Evolutionary conservation across 1,139 yeast species (phyloP), one percentile per base, ranked within the genome.

Genomic region (Geotrichum aggregatum): DNA sequence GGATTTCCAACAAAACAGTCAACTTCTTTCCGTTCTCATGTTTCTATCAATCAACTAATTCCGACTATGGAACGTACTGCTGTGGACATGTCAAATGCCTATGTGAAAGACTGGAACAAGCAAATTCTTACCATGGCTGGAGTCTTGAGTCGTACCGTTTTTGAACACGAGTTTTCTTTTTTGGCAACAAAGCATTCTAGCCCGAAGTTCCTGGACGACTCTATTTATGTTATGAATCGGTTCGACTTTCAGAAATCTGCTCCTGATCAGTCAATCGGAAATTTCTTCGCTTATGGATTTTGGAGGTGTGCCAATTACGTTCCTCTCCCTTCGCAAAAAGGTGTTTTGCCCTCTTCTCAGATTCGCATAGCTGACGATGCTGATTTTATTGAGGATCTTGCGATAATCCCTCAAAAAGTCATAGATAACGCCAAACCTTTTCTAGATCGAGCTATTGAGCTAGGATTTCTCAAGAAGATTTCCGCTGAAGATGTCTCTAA

Each of bases 61-160:
- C 76, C 76, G 1, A 72, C 76, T 1, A 71, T 72, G 73, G 76
- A 72, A 54, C 64, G 76, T 4, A 72, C 76, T 1, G 73, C 73
- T 1, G 66, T 72, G 2, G 76, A 72, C 57, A 69, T 72, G 67
- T 70, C 75, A 1, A 71, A 72, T 51, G 62, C 67, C 8, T 66
- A 64, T 51, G 75, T 72, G 21, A 71, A 68, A 52, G 71, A 69
- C 50, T 72, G 76, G 76, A 72, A 72, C 56, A 59, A 63, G 39
- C 70, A 71, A 50, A 65, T 72, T 65, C 64, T 72, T 13, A 67
- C 64, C 45, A 66, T 69, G 64, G 68, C 71, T 10, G 76, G 76
- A 2, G 60, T 70, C 5, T 55, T 72, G 41, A 59, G 70, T 7
- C 60, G 76, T 8, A 65, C 67, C 11, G 66, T 70, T 1, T 72